phyloP scores from a whole-genome alignment of 2,329 filamentous ascomycete species.

The Botrytis hyacinthi region DNA sequence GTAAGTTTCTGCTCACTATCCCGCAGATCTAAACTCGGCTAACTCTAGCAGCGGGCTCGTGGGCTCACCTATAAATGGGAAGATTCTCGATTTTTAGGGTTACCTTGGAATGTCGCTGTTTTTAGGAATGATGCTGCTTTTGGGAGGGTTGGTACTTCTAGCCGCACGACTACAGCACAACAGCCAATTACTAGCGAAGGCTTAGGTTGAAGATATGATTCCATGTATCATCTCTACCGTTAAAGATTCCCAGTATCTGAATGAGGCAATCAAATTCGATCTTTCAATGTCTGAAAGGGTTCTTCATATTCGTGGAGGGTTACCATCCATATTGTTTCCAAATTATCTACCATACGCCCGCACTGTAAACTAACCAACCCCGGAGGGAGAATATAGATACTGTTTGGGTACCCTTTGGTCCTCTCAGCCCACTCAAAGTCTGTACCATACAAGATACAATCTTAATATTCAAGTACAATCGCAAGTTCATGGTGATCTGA shows the following conservation, averaged over 20 bases:
- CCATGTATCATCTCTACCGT: background rate
- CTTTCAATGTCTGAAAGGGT: background rate
- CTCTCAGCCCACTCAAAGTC: background rate
- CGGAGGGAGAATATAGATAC: background rate
- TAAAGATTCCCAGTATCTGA: background rate
- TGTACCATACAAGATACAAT: background rate
- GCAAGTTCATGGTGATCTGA: background rate
- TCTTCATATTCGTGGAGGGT: background rate
- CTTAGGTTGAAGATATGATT: background rate
- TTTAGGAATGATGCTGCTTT: conserved; percentile 28
- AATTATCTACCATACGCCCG: background rate
- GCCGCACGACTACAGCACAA: conserved; percentile 25
- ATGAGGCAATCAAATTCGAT: background rate
- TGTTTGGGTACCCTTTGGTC: background rate
- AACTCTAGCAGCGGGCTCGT: conserved; percentile 26
- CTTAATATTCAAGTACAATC: background rate
- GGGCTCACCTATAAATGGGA: conserved; percentile 31
- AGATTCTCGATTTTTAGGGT: conserved; percentile 25
- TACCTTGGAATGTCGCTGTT: conserved; percentile 32
- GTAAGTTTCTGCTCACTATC: conserved; percentile 20
- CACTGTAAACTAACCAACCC: background rate
- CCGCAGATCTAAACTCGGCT: background rate
- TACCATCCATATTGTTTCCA: background rate
- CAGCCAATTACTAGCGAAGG: conserved; percentile 24
- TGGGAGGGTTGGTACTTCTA: conserved; percentile 27